Conservation (phyloP, 441 rosid species). For the Arabidopsis lyrata region DNA sequence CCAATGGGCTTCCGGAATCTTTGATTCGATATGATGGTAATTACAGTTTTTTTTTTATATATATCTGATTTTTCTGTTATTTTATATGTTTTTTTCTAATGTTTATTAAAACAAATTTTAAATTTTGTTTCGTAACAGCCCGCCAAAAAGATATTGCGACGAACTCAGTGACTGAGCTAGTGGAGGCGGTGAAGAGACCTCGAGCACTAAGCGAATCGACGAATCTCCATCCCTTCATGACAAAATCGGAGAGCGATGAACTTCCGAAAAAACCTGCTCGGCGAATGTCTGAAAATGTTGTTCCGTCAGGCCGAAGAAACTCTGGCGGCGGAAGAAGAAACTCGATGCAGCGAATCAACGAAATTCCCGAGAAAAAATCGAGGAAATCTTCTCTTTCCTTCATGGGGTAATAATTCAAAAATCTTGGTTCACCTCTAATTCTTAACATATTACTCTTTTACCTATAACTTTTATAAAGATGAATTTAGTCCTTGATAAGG, state of each 20-base stretch:
- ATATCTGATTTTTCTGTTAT: too few species aligned
- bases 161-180: slow-evolving; percentile 81
- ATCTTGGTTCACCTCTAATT: neutral
- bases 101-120: neutral
- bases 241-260: slow-evolving; percentile 63
- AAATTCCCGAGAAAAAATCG: slow-evolving; percentile 76
- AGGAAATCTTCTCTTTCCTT: slow-evolving; percentile 72
- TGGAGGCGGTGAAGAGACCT: slow-evolving; percentile 87
- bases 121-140: slow-evolving; percentile 54
- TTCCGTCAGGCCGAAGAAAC: slow-evolving; percentile 56
- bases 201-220: slow-evolving; percentile 83
- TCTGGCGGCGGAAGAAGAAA: slow-evolving; percentile 47
- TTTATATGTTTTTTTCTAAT: too few species aligned
- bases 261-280: slow-evolving; percentile 53
- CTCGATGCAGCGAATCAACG: slow-evolving; percentile 84
- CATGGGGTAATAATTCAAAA: slow-evolving; percentile 59
- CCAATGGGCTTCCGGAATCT: slow-evolving; percentile 96
- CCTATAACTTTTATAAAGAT: neutral
- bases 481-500: neutral
- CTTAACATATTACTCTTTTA: neutral
- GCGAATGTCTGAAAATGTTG: slow-evolving; percentile 65
- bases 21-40: slow-evolving; percentile 92
- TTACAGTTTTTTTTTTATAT: too few species aligned
- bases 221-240: slow-evolving; percentile 51
- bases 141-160: slow-evolving; percentile 85